Evolutionary conservation across 495 filamentous ascomycete species (phyloP), one percentile per base, ranked within the genome.

Genomic region (Oidiodendron maius): DNA sequence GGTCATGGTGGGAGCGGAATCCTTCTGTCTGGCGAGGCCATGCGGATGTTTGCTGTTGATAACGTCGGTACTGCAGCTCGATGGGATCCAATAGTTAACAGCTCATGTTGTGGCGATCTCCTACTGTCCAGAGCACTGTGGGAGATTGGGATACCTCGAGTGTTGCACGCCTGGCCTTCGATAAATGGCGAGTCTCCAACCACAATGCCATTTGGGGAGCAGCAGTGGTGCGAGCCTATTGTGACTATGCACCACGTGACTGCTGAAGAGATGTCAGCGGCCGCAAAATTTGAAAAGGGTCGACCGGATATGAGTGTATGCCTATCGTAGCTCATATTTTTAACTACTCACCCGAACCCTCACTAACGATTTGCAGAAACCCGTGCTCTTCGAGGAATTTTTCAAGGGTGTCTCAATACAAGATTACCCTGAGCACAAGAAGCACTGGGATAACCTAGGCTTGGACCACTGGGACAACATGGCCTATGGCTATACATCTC

Each of bases 1-100:
- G 82, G 71, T 0, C 82, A 86, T 60, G 81, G 82, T 36, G 83
- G 83, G 2, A 81, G 80, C 16, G 83, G 83, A 23, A 84, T 84
- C 56, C 52, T 83, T 38, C 52, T 86, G 44, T 85, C 81, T 9
- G 66, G 74, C 26, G 71, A 68, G 1, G 76, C 80, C 22, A 63
- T 76, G 60, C 55, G 65, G 36, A 57, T 61, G 18, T 71, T 67
- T 5, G 69, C 77, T 51, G 56, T 69, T 6, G 23, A 12, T 2
- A 25, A 50, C 22, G 42, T 40, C 6, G 52, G 45, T 1, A 50
- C 40, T 28, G 73, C 59, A 1, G 66, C 65, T 39, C 63, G 70
- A 46, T 72, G 73, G 36, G 77, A 87, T 55, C 56, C 63, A 12
- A 68, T 64, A 37, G 78, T 79, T 0, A 65, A 71, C 42, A 50